These are phyloP conservation scores for Achlya hypogyna DNA, from an alignment of 352 stramenopile species.

Conservation along the genomic window DNA sequence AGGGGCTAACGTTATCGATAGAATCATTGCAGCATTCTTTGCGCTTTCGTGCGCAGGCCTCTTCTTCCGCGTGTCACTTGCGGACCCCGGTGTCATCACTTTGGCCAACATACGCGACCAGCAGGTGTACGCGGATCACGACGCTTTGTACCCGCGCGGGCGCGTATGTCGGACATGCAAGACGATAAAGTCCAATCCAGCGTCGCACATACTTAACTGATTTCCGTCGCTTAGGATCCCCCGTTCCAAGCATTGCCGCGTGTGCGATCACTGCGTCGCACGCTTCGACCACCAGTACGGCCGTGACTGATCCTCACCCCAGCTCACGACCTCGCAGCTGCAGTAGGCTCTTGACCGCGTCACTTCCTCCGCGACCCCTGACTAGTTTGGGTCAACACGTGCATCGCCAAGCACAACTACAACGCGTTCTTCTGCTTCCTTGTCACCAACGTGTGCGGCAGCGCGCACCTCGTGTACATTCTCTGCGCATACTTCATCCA, in stretches of 20 bases:
- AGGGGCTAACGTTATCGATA: conserved; percentile 13
- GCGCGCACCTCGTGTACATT: background rate
- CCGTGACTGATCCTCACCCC: background rate
- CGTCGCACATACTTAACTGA: background rate
- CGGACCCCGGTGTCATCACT: conserved; percentile 68
- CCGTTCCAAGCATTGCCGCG: conserved; percentile 82
- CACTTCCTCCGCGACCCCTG: background rate
- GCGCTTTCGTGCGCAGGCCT: conserved; percentile 36
- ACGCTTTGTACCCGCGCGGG: conserved; percentile 65
- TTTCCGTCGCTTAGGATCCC: conserved; percentile 35
- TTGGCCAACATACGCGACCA: conserved; percentile 38
- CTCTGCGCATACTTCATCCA: background rate
- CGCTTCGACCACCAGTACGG: conserved; percentile 87
- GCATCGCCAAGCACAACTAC: conserved; percentile 27
- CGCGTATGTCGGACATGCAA: conserved; percentile 84
- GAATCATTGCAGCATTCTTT: conserved; percentile 46
- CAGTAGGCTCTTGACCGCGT: conserved; percentile 23
- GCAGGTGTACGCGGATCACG: conserved; percentile 61
- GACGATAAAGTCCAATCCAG: conserved; percentile 55
- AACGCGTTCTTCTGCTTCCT: conserved; percentile 25
- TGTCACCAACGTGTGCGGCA: conserved; percentile 10
- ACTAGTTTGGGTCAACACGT: conserved; percentile 25
- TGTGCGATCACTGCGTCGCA: conserved; percentile 82
- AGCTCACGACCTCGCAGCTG: conserved; percentile 23
- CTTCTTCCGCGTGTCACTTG: conserved; percentile 60